Base-by-base conservation (phyloP, 2,329 filamentous ascomycete species). In the Immersiporthe knoxdaviesiana region DNA sequence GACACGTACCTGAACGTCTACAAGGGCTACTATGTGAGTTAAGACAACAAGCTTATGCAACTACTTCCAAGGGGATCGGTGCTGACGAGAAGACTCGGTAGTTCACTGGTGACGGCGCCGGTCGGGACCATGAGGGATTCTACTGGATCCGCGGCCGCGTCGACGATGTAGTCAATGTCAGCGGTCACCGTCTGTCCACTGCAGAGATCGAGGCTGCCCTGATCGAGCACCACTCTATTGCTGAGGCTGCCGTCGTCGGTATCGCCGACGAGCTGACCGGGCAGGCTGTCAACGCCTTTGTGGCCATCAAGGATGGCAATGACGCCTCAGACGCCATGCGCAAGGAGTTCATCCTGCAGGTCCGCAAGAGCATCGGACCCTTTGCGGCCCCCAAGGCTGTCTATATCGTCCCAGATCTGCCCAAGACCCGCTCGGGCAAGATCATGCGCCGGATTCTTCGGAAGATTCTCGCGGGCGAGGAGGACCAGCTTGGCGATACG, bases 111-210 rank as follows among this genome's bases (percentile, higher is more conserved):
- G 96, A 99, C 78, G 96, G 96, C 78, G 96, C 96, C 68, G 96
- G 92, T 70, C 92, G 96, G 78, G 96, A 99, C 79, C 92, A 97
- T 81, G 96, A 99, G 77, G 96, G 96, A 68, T 99, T 97, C 86
- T 99, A 98, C 89, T 99, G 96, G 96, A 99, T 99, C 79, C 93
- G 96, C 72, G 96, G 96, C 73, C 94, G 96, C 81, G 96, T 99
- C 66, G 96, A 99, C 78, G 96, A 99, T 77, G 96, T 99, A 58
- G 95, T 99, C 80, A 99, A 99, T 81, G 96, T 99, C 72, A 96
- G 92, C 75, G 96, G 96, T 37, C 96, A 99, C 82, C 91, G 96
- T 79, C 87, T 99, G 72, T 98, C 95, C 21, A 99, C 96, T 12
- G 95, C 96, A 47, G 96, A 99, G 81, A 99, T 99, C 73, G 96